phyloP scores from a whole-genome alignment of 208 protist species.

The Ichthyophonus hoferi region DNA sequence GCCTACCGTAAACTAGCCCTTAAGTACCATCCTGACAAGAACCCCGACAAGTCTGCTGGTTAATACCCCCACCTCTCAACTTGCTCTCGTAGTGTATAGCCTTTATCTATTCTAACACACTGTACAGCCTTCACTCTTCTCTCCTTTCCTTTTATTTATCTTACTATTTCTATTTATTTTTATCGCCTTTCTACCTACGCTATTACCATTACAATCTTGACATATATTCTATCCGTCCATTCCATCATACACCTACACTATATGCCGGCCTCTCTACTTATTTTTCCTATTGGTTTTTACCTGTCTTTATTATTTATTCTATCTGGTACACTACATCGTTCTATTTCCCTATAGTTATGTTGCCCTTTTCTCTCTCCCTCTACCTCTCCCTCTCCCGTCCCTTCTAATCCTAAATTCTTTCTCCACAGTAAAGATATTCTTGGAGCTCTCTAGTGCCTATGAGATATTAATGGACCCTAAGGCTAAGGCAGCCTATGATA shows the following conservation, averaged over 20 bases:
- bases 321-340: conserved; percentile 37
- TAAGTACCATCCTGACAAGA: conserved; percentile 68
- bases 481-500: conserved; percentile 91
- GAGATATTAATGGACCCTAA: conserved; percentile 85
- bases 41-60: conserved; percentile 29
- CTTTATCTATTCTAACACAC: too few species aligned
- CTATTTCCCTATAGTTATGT: too few species aligned
- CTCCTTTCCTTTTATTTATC: too few species aligned
- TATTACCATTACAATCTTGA: too few species aligned
- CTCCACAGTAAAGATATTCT: conserved; percentile 46
- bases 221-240: background rate
- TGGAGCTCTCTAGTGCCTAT: conserved; percentile 15
- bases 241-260: background rate
- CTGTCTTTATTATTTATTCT: background rate
- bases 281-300: background rate
- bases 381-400: too few species aligned
- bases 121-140: too few species aligned
- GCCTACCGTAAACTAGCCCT: conserved; percentile 64
- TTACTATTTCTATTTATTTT: too few species aligned
- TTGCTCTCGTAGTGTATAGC: too few species aligned
- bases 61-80: too few species aligned
- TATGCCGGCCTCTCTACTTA: background rate
- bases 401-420: too few species aligned
- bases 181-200: too few species aligned
- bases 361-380: too few species aligned